Conservation (phyloP, 345 rosid genomes). For the Salix caprea region DNA sequence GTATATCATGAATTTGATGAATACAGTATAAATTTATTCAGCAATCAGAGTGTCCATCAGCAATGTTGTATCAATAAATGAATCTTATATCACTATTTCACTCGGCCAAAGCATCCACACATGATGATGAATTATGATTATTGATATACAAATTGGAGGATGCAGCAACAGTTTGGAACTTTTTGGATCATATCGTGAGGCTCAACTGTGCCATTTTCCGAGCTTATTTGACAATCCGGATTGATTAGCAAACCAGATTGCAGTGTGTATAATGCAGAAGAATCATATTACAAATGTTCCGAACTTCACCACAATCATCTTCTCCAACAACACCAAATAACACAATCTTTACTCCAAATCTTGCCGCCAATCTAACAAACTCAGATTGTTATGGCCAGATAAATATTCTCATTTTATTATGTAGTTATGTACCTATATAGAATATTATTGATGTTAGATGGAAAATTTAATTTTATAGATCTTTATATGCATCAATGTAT, state of each 20-base stretch:
- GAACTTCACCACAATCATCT: slow-evolving; percentile 54
- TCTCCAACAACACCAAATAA: slow-evolving; percentile 70
- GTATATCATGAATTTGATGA: neutral
- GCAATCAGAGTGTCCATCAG: neutral
- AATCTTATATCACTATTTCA: neutral
- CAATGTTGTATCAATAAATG: neutral
- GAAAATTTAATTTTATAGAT: too few species aligned
- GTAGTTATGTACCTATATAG: too few species aligned
- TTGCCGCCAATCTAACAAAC: slow-evolving; percentile 68
- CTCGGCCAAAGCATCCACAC: too few species aligned
- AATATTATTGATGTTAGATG: too few species aligned
- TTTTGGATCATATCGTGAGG: neutral
- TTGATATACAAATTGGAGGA: too few species aligned
- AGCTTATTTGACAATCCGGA: neutral
- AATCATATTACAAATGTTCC: slow-evolving; percentile 41
- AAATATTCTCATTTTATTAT: too few species aligned
- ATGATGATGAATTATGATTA: too few species aligned
- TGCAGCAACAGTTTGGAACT: neutral
- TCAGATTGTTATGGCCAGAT: slow-evolving; percentile 61
- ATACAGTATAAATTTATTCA: neutral
- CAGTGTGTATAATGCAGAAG: neutral
- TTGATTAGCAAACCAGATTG: neutral
- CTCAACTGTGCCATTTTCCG: neutral
- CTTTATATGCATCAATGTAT: too few species aligned
- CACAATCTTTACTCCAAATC: slow-evolving; percentile 63